A percentile compares a stretch with the other conserved stretches of the same genome.
Evolutionary conservation across 495 filamentous ascomycete genomes (phyloP).

Genomic region (Bombardia bombarda): DNA sequence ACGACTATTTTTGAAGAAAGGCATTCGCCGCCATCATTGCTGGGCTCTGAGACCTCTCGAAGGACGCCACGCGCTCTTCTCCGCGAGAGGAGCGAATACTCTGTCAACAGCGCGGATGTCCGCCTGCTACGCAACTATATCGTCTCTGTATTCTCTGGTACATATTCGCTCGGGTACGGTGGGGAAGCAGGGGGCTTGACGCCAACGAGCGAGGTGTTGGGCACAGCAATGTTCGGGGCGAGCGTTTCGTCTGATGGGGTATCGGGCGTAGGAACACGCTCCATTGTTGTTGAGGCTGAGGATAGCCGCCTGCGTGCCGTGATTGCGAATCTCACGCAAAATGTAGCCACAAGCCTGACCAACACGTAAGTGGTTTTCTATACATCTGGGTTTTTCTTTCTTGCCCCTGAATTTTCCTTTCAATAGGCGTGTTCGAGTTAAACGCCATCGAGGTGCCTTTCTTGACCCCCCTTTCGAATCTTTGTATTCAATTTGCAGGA

Average conservation of each 20-base stretch:
- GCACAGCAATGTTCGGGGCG: conserved; percentile 9
- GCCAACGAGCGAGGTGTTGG: conserved; percentile 10
- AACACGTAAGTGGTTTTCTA: conserved; percentile 14
- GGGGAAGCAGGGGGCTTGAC: conserved; percentile 3
- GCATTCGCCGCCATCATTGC: no score
- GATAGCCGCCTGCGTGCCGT: background rate
- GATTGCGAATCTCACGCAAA: conserved; percentile 13
- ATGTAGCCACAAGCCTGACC: conserved; percentile 19
- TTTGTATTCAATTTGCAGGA: no score
- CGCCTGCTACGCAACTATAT: conserved; percentile 9
- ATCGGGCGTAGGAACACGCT: background rate
- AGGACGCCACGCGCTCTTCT: no score
- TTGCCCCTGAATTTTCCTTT: background rate
- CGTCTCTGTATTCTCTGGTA: conserved; percentile 8
- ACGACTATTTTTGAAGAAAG: no score
- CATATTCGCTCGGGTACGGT: conserved; percentile 13
- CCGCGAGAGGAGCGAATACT: no score
- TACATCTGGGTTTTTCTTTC: background rate
- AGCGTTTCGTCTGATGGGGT: background rate
- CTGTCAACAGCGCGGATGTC: conserved; percentile 10
- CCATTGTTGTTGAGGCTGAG: background rate
- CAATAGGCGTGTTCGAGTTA: no score
- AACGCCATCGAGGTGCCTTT: no score
- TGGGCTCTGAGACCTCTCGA: no score
- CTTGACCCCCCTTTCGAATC: no score